Base-by-base conservation (phyloP, 768 basidiomycete genomes). In the Rhizopogon vesiculosus region DNA sequence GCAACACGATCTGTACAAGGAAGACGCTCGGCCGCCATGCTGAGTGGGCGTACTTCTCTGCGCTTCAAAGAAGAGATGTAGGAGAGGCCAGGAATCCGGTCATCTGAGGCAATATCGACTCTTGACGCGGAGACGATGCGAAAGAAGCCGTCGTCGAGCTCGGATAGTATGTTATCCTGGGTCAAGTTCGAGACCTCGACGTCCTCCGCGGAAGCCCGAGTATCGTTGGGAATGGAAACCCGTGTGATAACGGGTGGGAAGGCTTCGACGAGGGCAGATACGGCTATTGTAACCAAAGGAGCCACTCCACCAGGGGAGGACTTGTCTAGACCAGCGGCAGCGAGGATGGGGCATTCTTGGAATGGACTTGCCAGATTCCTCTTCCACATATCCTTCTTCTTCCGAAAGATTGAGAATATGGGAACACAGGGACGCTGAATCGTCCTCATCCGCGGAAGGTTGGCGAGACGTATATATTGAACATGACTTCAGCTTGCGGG, bases 201-300 rank as follows among this genome's bases (percentile, higher is more conserved):
- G 7, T 16, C 33, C 33, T 48, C 33, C 4, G 19, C 95, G 15
- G 19, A 48, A 48, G 19, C 15, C 19, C 9, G 46, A 5, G 19
- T 8, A 48, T 18, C 15, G 39, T 15, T 13, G 15, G 5, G 16
- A 40, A 40, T 16, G 39, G 39, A 40, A 22, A 35, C 46, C 13
- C 5, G 13, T 13, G 15, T 16, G 19, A 48, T 35, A 13, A 33
- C 31, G 15, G n/a, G 2, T 13, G 46, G 33, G 33, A 35, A 31
- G 33, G 10, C 9, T 33, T 48, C 19, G 19, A 48, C 19, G 19
- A 33, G 33, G 22, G 15, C 5, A 40, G 15, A 16, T 40, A 40
- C 5, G 3, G 13, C 22, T 48, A 33, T 35, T 19, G 7, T 35
- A 9, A 35, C 46, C 13, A 22, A 33, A 46, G n/a, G 10, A 18